These are phyloP conservation scores for Pseudogymnoascus sp. DNA, from an alignment of 2,329 filamentous ascomycete species.

Conservation along the genomic window DNA sequence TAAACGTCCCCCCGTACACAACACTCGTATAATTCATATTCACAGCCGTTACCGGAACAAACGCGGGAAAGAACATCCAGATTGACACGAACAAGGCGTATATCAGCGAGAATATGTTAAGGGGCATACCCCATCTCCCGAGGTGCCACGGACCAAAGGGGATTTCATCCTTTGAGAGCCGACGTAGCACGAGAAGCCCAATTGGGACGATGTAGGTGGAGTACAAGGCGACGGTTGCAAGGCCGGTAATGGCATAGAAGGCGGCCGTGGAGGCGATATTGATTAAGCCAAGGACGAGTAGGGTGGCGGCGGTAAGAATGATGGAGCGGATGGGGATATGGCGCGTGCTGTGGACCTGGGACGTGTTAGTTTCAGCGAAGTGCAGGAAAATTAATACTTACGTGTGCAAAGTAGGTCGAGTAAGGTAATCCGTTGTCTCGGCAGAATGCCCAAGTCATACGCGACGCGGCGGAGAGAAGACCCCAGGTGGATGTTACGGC, in stretches of 20 bases:
- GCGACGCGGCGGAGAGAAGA: constrained; percentile 32
- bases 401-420: constrained; percentile 17
- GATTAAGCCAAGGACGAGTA: constrained; percentile 31
- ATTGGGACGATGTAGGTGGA: constrained; percentile 36
- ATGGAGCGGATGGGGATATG: constrained; percentile 20
- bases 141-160: constrained; percentile 20
- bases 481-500: constrained; percentile 29
- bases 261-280: constrained; percentile 35
- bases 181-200: constrained; percentile 34
- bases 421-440: constrained; percentile 35
- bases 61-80: constrained; percentile 32
- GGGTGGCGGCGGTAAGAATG: constrained; percentile 27
- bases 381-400: background rate
- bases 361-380: background rate
- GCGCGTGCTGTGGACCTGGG: constrained; percentile 18
- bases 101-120: constrained; percentile 15
- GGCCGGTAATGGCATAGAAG: constrained; percentile 38
- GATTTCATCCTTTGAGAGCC: constrained; percentile 24
- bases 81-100: constrained; percentile 36
- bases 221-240: constrained; percentile 37
- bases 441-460: constrained; percentile 36
- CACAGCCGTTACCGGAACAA: background rate
- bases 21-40: constrained; percentile 10
- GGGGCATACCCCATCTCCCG: constrained; percentile 19
- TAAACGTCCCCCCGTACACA: constrained; percentile 3